Evolutionary conservation across 108 stramenopile genomes (phyloP).

Genomic region (Cyclotella atomus): DNA sequence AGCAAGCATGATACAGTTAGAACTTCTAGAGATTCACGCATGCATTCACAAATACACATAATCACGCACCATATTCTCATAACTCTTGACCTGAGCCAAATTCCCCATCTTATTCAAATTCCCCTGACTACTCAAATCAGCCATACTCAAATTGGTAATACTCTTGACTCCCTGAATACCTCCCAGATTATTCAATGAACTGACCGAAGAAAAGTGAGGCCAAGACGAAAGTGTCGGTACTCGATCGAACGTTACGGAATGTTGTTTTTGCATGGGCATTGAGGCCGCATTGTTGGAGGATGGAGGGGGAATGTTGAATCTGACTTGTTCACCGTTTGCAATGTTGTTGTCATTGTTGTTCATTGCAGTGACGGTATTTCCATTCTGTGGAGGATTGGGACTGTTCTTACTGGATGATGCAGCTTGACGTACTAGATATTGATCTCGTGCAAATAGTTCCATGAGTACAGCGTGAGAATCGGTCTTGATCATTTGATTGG

Average conservation of each 20-base stretch:
- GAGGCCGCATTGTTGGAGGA: neutral
- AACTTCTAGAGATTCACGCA: neutral
- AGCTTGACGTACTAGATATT: slow-evolving; percentile 88
- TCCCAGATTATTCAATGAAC: slow-evolving; percentile 85
- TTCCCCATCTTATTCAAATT: slow-evolving; percentile 86
- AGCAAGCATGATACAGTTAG: neutral
- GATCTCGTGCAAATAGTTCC: slow-evolving; percentile 93
- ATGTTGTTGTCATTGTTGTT: slow-evolving; percentile 12
- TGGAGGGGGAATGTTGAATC: slow-evolving; percentile 25
- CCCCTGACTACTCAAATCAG: slow-evolving; percentile 86
- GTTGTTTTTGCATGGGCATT: slow-evolving; percentile 45
- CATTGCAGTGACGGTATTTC: no score
- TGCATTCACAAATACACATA: neutral
- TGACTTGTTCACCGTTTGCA: slow-evolving; percentile 4
- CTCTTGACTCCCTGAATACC: slow-evolving; percentile 90
- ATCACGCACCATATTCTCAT: slow-evolving; percentile 79
- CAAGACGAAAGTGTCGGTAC: slow-evolving; percentile 84
- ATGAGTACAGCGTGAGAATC: slow-evolving; percentile 92
- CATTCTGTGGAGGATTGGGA: slow-evolving; percentile 3
- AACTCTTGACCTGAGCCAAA: slow-evolving; percentile 89
- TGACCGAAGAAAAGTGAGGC: slow-evolving; percentile 91
- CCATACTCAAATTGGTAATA: slow-evolving; percentile 85
- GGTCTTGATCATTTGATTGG: slow-evolving; percentile 75
- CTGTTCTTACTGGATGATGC: slow-evolving; percentile 33
- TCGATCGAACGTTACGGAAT: slow-evolving; percentile 51